These are phyloP conservation scores for Ophiostoma perfectum DNA, from an alignment of 2,329 filamentous ascomycete genomes.

Conservation along the genomic window DNA sequence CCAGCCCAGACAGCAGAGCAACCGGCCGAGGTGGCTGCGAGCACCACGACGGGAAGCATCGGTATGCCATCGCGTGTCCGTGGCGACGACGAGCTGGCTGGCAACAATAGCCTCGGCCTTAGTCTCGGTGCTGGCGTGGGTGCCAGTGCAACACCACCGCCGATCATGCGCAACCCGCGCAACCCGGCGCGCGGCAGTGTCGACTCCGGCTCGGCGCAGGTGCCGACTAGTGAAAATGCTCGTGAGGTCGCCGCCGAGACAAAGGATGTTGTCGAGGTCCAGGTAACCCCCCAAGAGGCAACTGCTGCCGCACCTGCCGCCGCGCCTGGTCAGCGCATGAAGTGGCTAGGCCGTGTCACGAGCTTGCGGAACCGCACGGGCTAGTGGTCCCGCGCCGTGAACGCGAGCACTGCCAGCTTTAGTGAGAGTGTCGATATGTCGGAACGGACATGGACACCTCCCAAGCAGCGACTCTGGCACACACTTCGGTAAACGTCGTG, in stretches of 20 bases:
- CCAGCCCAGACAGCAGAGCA: constrained; percentile 27
- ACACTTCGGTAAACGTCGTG: not conserved
- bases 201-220: constrained; percentile 5
- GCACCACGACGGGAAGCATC: constrained; percentile 29
- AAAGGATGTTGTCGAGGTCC: not conserved
- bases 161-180: constrained; percentile 45
- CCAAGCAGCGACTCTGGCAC: constrained; percentile 1
- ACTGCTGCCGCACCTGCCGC: not conserved
- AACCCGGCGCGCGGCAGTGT: constrained; percentile 23
- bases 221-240: not conserved
- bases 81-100: constrained; percentile 36
- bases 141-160: constrained; percentile 50
- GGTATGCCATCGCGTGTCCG: constrained; percentile 40
- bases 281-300: not conserved
- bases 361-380: constrained; percentile 31
- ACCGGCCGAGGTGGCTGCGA: constrained; percentile 28
- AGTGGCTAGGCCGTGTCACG: constrained; percentile 34
- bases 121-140: constrained; percentile 21
- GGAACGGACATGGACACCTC: not conserved
- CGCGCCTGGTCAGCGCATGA: constrained; percentile 25
- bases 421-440: not conserved
- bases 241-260: not conserved
- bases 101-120: not conserved
- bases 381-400: constrained; percentile 23
- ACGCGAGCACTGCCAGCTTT: not conserved